These are phyloP conservation scores for Sugiyamaella lignohabitans DNA, from an alignment of 805 yeast species.

Conservation along the genomic window DNA sequence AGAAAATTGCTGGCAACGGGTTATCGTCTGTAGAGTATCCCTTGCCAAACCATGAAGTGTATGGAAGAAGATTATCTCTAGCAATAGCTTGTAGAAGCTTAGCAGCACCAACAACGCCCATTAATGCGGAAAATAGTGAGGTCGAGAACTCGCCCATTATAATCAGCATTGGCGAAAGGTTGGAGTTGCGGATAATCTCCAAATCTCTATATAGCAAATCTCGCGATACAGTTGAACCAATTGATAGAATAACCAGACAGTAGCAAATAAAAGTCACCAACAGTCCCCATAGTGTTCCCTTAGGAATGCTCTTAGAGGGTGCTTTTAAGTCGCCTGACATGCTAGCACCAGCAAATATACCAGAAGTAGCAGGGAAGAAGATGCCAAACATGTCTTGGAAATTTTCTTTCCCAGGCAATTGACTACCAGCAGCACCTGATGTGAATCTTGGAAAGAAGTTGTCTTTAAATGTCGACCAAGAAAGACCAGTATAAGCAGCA, in stretches of 20 bases:
- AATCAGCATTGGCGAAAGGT: constrained; percentile 58
- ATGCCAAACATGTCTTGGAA: constrained; percentile 87
- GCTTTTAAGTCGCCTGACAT: constrained; percentile 90
- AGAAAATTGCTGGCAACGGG: constrained; percentile 57
- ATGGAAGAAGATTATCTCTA: constrained; percentile 82
- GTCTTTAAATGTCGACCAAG: constrained; percentile 55
- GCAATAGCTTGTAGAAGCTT: constrained; percentile 87
- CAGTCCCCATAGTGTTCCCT: constrained; percentile 87
- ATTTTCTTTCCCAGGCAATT: constrained; percentile 53
- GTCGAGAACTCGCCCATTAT: constrained; percentile 89
- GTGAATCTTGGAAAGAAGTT: constrained; percentile 80
- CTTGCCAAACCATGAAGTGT: constrained; percentile 52
- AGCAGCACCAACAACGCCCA: constrained; percentile 95
- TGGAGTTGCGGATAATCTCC: constrained; percentile 78
- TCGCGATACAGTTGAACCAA: constrained; percentile 79
- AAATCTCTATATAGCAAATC: constrained; percentile 69
- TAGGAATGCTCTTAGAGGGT: constrained; percentile 87
- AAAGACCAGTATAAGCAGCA: constrained; percentile 59
- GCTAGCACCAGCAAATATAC: constrained; percentile 96
- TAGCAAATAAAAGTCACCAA: constrained; percentile 71
- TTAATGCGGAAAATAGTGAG: constrained; percentile 84
- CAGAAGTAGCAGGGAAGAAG: constrained; percentile 97
- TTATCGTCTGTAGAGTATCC: constrained; percentile 43
- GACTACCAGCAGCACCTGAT: constrained; percentile 88
- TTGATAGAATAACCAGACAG: constrained; percentile 68